Conservation (phyloP, 495 filamentous ascomycete species). For the Aspergillus nanangensis region DNA sequence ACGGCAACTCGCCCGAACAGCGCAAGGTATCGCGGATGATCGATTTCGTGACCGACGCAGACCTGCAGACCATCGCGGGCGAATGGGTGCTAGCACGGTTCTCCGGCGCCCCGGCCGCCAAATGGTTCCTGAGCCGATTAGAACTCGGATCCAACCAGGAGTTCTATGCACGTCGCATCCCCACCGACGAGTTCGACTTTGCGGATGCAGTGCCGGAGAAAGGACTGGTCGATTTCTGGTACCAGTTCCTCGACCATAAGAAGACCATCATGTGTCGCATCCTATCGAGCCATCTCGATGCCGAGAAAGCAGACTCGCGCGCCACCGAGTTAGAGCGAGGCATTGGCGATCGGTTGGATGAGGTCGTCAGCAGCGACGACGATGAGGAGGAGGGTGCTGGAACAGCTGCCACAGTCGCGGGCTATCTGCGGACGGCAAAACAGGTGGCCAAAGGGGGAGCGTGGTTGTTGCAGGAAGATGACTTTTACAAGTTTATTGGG, state of each 20-base stretch:
- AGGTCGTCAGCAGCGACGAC: too few species aligned
- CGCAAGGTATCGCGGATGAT: constrained; percentile 32
- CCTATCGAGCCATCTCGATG: too few species aligned
- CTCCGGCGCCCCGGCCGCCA: constrained; percentile 31
- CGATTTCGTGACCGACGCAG: constrained; percentile 34
- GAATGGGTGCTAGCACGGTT: constrained; percentile 48
- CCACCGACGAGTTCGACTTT: constrained; percentile 15
- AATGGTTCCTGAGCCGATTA: constrained; percentile 45
- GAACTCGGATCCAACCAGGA: constrained; percentile 22
- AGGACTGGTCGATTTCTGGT: constrained; percentile 16
- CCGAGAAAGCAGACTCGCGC: too few species aligned
- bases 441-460: too few species aligned
- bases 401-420: too few species aligned
- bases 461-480: too few species aligned
- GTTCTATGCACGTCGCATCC: constrained; percentile 9
- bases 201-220: constrained; percentile 13
- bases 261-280: constrained; percentile 5
- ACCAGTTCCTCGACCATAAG: constrained; percentile 11
- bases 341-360: too few species aligned
- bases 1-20: constrained; percentile 15
- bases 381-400: too few species aligned
- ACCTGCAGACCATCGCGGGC: constrained; percentile 33
- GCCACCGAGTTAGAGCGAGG: too few species aligned
- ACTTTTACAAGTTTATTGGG: too few species aligned
- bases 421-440: too few species aligned